Evolutionary conservation across 495 filamentous ascomycete genomes (phyloP), one percentile per base, ranked within the genome.

Genomic region (Neurospora tetrasperma): DNA sequence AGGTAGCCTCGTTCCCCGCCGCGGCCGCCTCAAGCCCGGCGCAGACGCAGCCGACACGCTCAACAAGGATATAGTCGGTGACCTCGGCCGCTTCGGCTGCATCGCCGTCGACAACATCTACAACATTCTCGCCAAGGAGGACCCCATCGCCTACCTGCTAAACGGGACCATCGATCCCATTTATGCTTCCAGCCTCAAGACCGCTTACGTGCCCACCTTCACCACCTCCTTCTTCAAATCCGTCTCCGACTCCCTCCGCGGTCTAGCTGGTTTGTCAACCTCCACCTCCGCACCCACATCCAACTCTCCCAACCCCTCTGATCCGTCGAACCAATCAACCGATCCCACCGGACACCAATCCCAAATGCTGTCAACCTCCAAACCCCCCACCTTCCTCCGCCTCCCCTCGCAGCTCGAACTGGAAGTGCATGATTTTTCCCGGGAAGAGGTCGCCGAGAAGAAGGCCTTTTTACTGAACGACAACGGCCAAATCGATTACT

Each of bases 41-140:
- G 89, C 88, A 23, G 89, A 93, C 75, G 69, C 75, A 7, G 80
- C 72, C 43, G 90, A 94, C 72, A 87, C 90, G 71, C 79, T 83
- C 9, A 86, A 89, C 46, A 86, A 83, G 48, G 87, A 89, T 38
- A 86, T 98, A 54, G 89, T 90, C 44, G 94, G 92, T 8, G 89
- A 94, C 66, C 84, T 85, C 16, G 94, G 92, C 69, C 88, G 83
- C 14, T 97, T 94, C 79, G 96, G 96, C 39, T 99, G 95, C 81
- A 82, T 98, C 44, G 93, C 94, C 6, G 93, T 97, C 10, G 93
- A 97, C 77, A 99, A 99, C 79, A 86, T 99, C 66, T 99, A 98
- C 86, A 99, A 99, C 79, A 89, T 99, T 74, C 87, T 98, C 78
- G 80, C 84, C 41, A 84, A 83, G 73, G 88, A 87, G 78, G 84